These are phyloP conservation scores for Aspergillus sp. DNA, from an alignment of 2,329 filamentous ascomycete genomes.

Conservation along the genomic window DNA sequence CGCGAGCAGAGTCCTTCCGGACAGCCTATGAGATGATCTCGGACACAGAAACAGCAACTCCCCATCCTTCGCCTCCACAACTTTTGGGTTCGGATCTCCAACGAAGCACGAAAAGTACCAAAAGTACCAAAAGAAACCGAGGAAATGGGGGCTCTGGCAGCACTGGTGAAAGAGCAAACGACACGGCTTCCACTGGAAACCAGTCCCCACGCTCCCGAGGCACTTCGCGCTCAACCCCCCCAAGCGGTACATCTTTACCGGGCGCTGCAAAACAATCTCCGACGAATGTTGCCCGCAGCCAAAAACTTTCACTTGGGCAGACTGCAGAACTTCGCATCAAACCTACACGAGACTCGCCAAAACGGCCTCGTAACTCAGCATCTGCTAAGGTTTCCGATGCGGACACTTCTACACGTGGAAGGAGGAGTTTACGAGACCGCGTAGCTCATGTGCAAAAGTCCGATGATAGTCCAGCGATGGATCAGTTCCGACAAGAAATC, in stretches of 20 bases:
- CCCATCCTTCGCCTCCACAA: constrained; percentile 23
- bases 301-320: constrained; percentile 3
- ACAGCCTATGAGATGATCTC: constrained; percentile 67
- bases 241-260: constrained; percentile 27
- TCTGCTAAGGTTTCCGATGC: constrained; percentile 18
- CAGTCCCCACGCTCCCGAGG: constrained; percentile 1
- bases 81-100: constrained; percentile 21
- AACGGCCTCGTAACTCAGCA: constrained; percentile 2
- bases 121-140: constrained; percentile 12
- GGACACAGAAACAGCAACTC: constrained; percentile 56
- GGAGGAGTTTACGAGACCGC: constrained; percentile 35
- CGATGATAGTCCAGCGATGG: constrained; percentile 41
- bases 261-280: constrained; percentile 17
- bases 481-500: constrained; percentile 51
- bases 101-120: constrained; percentile 5
- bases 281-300: constrained; percentile 3
- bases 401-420: constrained; percentile 27
- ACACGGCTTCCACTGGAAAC: not conserved
- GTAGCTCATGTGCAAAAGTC: constrained; percentile 29
- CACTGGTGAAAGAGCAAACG: constrained; percentile 3
- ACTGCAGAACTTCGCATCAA: constrained; percentile 1
- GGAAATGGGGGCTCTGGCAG: constrained; percentile 24
- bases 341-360: not conserved
- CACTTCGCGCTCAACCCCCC: not conserved
- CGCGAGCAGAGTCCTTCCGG: constrained; percentile 68